phyloP scores from a whole-genome alignment of 345 rosid species.

The Tarenaya hassleriana region DNA sequence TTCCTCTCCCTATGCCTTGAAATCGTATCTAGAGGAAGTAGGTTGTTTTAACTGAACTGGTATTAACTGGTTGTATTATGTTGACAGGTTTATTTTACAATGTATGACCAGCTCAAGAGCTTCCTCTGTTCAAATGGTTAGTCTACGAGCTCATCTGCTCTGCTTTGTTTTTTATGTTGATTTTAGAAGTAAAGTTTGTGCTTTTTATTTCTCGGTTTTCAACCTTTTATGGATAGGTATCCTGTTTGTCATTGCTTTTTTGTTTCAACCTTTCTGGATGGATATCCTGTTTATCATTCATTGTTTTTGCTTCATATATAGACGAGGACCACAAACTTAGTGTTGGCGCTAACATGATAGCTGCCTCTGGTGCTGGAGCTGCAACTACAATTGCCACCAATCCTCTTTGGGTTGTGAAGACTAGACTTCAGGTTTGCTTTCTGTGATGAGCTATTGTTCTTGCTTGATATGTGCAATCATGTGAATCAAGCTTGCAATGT shows the following conservation, averaged over 20 bases:
- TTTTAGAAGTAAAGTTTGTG: background rate
- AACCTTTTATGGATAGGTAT: background rate
- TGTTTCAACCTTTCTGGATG: too few species aligned
- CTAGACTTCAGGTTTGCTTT: slow-evolving; percentile 66
- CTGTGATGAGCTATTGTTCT: background rate
- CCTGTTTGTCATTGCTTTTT: background rate
- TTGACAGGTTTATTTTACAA: slow-evolving; percentile 73
- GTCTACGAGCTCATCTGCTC: slow-evolving; percentile 17
- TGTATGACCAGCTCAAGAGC: slow-evolving; percentile 80
- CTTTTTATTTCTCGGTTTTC: background rate
- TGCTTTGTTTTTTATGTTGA: background rate
- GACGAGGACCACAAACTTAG: slow-evolving; percentile 52
- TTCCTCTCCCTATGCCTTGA: too few species aligned
- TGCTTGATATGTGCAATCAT: background rate
- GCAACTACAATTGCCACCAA: slow-evolving; percentile 68
- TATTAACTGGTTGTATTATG: background rate
- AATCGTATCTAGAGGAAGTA: too few species aligned
- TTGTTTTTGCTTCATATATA: slow-evolving; percentile 24
- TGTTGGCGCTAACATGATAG: slow-evolving; percentile 67
- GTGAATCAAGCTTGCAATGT: background rate
- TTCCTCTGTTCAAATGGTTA: slow-evolving; percentile 47
- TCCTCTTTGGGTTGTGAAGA: slow-evolving; percentile 96
- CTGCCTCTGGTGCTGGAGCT: slow-evolving; percentile 90
- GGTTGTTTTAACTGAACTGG: background rate
- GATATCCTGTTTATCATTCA: too few species aligned